Evolutionary conservation across 2,329 filamentous ascomycete species (phyloP), one percentile per base, ranked within the genome.

Genomic region (Neofusicoccum sp.): DNA sequence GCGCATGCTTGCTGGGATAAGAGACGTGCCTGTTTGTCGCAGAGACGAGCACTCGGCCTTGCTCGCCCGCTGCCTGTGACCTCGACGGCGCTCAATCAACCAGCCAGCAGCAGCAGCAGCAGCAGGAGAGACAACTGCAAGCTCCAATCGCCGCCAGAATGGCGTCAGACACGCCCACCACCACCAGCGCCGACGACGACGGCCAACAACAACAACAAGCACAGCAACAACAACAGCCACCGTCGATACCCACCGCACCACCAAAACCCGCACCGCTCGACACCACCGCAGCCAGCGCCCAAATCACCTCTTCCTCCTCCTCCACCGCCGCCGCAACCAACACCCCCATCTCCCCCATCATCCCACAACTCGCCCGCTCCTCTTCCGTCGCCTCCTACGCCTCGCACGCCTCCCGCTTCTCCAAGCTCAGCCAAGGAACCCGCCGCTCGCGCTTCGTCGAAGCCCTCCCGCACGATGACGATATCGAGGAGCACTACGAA

Each of bases 401-500:
- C 5, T 62, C 59, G 29, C 22, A 22, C 36, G 50, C 36, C n/a
- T 28, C 16, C 43, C 54, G 54, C 54, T 58, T 58, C 54, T 58
- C 54, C 39, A 41, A 22, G 37, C 34, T 58, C n/a, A 44, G 37
- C 16, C 59, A 54, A 48, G 48, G 47, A 41, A 52, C 59, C 7
- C 47, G 59, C 6, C 59, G 59, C 29, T 54, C 48, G 48, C 59
- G 59, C 59, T 62, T 62, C 47, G 39, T 54, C 49, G 59, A 62
- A 16, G 49, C 49, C 16, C 47, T 62, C 34, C 34, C 48, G 34
- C 37, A 54, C 37, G 48, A 45, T 31, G 37, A 44, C 41, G 59
- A 54, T 47, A 9, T 36, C 39, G 54, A 58, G 39, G 29, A 8
- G 14, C 6, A 33, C 52, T 43, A 56, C 52, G 39, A 43, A 29